Evolutionary conservation across 2,329 filamentous ascomycete genomes (phyloP), one percentile per base, ranked within the genome.

Genomic region (Neurospora sp.): DNA sequence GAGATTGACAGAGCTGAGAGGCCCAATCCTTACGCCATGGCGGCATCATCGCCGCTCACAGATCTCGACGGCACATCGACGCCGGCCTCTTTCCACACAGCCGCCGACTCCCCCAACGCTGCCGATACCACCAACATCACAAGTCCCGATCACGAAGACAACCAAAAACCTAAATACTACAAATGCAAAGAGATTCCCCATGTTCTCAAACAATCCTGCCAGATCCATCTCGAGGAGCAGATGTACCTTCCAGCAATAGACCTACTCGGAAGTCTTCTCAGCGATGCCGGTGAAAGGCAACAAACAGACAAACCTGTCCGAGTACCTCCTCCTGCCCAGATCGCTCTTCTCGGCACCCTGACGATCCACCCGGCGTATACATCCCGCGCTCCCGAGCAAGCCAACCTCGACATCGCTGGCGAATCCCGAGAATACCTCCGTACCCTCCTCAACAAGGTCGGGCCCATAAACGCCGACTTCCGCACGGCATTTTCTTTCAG

Each of bases 321-420:
- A 70, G 80, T 93, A 19, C 92, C 95, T 1, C 87, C 91, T 2
- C 85, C 91, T 0, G 86, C 88, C 70, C 89, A 95, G 73, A 83
- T 98, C 33, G 89, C 92, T 8, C 83, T 97, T 8, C 85, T 93
- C n/a, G 88, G 86, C 62, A 96, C 92, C 1, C 83, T 97, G n/a
- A 80, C 90, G n/a, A 86, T 96, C 15, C 93, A 97, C 76, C 95
- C 95, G 0, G 81, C 83, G 33, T 87, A 91, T 73, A 97, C 94
- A 0, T 96, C 90, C 3, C 88, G 92, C 67, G 86, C 90, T 3
- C 84, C 85, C 37, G 86, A 88, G 8, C 76, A 81, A 12, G 88
- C 91, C 23, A 86, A 88, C 69, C 80, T 85, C 68, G 84, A 89
- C 67, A 87, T 92, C 10, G 84, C 92, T 2, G 85, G 89, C 68